Percentiles rank a stretch among this genome's conserved stretches.
Evolutionary conservation across 1,284 basidiomycete species (phyloP).

Genomic region (Trichosporon asahii): DNA sequence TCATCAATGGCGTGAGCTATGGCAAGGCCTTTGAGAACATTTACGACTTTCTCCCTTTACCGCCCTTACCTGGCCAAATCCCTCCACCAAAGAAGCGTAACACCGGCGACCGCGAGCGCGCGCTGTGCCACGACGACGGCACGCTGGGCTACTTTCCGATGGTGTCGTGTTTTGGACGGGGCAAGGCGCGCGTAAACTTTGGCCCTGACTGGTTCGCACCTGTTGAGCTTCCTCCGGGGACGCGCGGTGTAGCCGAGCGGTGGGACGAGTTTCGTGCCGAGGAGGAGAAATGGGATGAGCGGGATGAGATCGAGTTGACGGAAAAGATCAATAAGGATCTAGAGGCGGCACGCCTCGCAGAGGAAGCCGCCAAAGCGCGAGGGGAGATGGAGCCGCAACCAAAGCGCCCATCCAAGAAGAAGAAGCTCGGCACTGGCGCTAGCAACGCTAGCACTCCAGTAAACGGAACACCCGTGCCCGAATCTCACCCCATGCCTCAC

Average conservation of each 20-base stretch:
- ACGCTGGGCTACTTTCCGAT: slow-evolving; percentile 93
- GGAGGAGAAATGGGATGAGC: slow-evolving; percentile 42
- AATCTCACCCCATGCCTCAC: neutral
- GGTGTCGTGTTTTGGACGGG: slow-evolving; percentile 88
- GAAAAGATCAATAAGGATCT: slow-evolving; percentile 31
- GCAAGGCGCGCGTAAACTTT: slow-evolving; percentile 77
- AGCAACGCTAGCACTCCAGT: slow-evolving; percentile 1
- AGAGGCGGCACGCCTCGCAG: slow-evolving; percentile 11
- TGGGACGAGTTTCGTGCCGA: slow-evolving; percentile 44
- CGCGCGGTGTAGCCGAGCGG: slow-evolving; percentile 40
- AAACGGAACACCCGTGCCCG: neutral
- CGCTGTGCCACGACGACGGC: slow-evolving; percentile 73
- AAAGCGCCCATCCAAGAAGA: neutral
- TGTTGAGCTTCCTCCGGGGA: slow-evolving; percentile 8
- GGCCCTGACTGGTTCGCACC: slow-evolving; percentile 83
- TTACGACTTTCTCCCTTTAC: slow-evolving; percentile 87
- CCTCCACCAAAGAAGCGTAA: slow-evolving; percentile 50
- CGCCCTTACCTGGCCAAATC: slow-evolving; percentile 46
- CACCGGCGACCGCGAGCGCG: slow-evolving; percentile 41
- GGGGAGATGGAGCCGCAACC: neutral
- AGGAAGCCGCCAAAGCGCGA: neutral
- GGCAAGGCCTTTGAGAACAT: slow-evolving; percentile 73
- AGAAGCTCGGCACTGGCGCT: neutral
- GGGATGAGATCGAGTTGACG: slow-evolving; percentile 39
- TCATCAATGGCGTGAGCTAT: slow-evolving; percentile 84